Base-by-base conservation (phyloP, 768 basidiomycete genomes). In the Russula virescens region DNA sequence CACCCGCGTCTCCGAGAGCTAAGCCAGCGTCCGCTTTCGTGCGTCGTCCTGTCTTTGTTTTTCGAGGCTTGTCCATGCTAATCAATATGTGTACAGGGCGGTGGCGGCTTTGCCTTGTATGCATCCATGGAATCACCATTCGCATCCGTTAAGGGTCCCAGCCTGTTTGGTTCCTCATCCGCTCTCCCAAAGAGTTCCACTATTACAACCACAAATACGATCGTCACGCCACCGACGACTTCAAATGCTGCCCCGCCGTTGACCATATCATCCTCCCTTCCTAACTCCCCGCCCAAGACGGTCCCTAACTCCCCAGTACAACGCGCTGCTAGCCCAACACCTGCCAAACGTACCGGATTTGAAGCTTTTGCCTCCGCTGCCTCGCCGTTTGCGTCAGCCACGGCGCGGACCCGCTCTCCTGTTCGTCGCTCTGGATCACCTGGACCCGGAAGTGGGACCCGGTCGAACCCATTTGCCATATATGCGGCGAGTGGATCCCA, bases 121-220 rank as follows among this genome's bases (percentile, higher is more conserved):
- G 89, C 89, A 14, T 86, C 88, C 2, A 76, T 82, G 13, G 80
- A 77, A 59, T 91, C 89, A 2, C 89, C 89, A 5, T 91, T 91
- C 68, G 84, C 87, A 16, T 73, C 81, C 51, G 83, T 88, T 69
- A 89, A 86, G 67, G 89, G 88, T 51, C 81, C 85, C 63, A 88
- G 81, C 69, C 66, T 80, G 28, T 79, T 82, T 58, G 71, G 63
- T 62, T 8, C 55, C 78, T 77, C 68, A 3, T 46, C 62, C 26
- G 68, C 80, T 42, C 63, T 75, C 21, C 63, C 70, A 16, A 61
- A 71, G 34, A 66, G 71, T 45, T 68, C 76, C 35, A 72, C 72
- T 23, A 70, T 67, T 38, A 53, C 60, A 19, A 62, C 72, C 70
- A 40, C 66, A 71, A 23, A 60, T 64, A n/a, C 66, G n/a, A 66